Evolutionary conservation across 345 rosid species (phyloP).

Genomic region (Aquilaria sinensis): DNA sequence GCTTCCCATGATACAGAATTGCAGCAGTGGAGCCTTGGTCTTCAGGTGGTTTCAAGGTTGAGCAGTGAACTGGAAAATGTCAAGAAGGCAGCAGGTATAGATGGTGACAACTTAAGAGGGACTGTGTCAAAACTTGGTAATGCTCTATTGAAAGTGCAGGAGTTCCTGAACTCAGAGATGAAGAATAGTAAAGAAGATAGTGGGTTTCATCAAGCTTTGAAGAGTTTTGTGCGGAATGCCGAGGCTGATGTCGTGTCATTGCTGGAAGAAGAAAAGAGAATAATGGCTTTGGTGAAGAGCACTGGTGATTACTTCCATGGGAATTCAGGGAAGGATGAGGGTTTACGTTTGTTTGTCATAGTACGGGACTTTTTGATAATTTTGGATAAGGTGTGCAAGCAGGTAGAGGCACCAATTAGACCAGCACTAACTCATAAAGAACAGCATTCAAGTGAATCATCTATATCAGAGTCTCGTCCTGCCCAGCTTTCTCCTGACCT

Average conservation of each 20-base stretch:
- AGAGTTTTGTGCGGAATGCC: slow-evolving; percentile 74
- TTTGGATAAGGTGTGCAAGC: slow-evolving; percentile 77
- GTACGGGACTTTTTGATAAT: slow-evolving; percentile 83
- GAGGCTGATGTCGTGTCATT: slow-evolving; percentile 55
- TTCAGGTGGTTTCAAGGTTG: slow-evolving; percentile 70
- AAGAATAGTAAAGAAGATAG: slow-evolving; percentile 57
- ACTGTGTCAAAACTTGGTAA: slow-evolving; percentile 65
- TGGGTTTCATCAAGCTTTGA: slow-evolving; percentile 64
- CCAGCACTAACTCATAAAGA: slow-evolving; percentile 41
- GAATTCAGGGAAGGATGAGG: slow-evolving; percentile 87
- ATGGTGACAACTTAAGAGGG: slow-evolving; percentile 74
- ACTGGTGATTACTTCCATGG: slow-evolving; percentile 98
- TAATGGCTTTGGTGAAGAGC: slow-evolving; percentile 79
- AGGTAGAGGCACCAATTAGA: slow-evolving; percentile 59
- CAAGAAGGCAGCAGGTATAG: slow-evolving; percentile 80
- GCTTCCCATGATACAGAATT: slow-evolving; percentile 53
- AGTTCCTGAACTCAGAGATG: slow-evolving; percentile 74
- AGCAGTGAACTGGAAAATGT: slow-evolving; percentile 79
- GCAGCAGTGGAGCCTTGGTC: slow-evolving; percentile 67
- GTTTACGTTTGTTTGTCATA: slow-evolving; percentile 66
- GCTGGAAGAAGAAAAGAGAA: slow-evolving; percentile 81
- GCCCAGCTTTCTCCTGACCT: slow-evolving; percentile 36
- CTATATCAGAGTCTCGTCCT: slow-evolving; percentile 39
- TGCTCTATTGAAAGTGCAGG: slow-evolving; percentile 42
- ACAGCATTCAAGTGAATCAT: slow-evolving; percentile 40